A percentile compares a stretch with the other conserved stretches of the same genome.
Evolutionary conservation across 805 yeast species (phyloP).

Genomic region (Saturnispora zaruensis): DNA sequence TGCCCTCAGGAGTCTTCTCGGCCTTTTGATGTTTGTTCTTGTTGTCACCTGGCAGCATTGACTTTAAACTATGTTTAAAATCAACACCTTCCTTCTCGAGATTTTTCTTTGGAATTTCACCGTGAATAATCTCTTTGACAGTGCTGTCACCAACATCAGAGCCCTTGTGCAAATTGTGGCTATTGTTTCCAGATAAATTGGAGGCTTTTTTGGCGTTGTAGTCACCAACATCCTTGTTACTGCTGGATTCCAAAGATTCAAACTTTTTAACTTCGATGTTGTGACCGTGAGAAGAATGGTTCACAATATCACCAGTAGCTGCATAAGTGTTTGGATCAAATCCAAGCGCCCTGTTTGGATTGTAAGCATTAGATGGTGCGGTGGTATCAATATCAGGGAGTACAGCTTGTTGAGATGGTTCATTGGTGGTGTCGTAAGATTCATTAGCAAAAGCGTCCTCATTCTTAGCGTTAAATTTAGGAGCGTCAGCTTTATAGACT

Average conservation of each 20-base stretch:
- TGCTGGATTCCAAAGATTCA: neutral
- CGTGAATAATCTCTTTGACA: neutral
- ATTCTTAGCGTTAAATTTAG: neutral
- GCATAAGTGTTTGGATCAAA: neutral
- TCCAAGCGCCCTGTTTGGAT: neutral
- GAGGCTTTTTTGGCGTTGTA: neutral
- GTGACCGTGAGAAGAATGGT: neutral
- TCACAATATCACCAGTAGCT: neutral
- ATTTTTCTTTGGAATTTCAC: neutral
- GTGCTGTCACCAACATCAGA: neutral
- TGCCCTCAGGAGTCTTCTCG: neutral
- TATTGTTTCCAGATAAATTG: neutral
- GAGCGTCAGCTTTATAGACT: neutral
- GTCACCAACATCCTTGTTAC: neutral
- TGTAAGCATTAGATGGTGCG: neutral
- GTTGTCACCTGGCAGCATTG: neutral
- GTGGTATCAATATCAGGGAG: neutral
- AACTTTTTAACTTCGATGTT: neutral
- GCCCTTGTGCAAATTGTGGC: neutral
- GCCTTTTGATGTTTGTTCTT: neutral
- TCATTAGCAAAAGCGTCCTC: neutral
- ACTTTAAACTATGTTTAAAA: neutral
- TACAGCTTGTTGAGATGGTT: neutral
- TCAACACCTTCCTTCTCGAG: neutral
- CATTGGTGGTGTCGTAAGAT: neutral